Base-by-base conservation (phyloP, 73 alveolate species). In the Durusdinium trenchii region DNA sequence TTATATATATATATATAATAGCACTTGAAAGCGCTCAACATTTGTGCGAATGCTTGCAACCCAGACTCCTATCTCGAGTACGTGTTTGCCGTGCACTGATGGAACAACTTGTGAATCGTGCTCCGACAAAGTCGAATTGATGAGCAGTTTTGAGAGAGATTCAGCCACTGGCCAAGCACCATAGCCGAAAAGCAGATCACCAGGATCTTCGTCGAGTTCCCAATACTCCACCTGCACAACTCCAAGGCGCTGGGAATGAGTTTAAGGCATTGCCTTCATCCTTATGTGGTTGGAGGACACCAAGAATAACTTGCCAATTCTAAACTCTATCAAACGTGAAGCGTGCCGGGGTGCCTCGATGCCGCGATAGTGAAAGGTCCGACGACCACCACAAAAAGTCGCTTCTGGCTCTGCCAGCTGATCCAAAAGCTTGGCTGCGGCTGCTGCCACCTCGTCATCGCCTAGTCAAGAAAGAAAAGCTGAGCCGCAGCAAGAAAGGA, bases 161-260 rank as follows among this genome's bases (percentile, higher is more conserved):
- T 73, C 86, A 16, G 51, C 46, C 28, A n/a, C 96, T 32, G 96
- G 96, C 96, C 96, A 89, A 2, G 47, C 86, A 38, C 86, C 96
- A 57, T 62, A 89, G 86, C 96, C 96, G 30, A 89, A 89, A 32
- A 89, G 96, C 71, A 89, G 32, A 71, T 89, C 96, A 40, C 57
- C 42, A 23, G 95, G 95, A 45, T 62, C 86, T 40, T 89, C 96
- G 30, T 61, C 86, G 73, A 89, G 73, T 51, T 89, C 96, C 86
- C 81, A 89, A 50, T 61, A 89, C 69, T 62, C 96, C 69, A 89
- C 86, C 96, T 89, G 42, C 47, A n/a, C 14, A 18, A 6, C 40
- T 36, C 30, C 73, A 60, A 60, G 73, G 18, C 73, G 18, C n/a
- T 32, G 30, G 30, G 18, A 23, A 23, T 2, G 73, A 60, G 18